Evolutionary conservation across 345 rosid genomes (phyloP).

Genomic region (Hibiscus mutabilis): DNA sequence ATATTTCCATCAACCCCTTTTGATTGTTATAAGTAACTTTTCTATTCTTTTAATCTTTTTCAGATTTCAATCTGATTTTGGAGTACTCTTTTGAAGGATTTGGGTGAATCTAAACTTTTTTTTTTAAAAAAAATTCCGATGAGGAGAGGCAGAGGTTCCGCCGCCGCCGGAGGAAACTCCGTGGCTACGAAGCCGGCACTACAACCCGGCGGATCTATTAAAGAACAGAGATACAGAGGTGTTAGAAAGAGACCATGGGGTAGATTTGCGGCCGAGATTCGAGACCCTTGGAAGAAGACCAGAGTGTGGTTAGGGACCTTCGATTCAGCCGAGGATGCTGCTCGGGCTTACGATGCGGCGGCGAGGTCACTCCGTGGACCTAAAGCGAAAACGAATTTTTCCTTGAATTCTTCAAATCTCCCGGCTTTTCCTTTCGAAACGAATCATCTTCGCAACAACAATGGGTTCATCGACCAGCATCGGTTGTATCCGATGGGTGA

Average conservation of each 20-base stretch:
- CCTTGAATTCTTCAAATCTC: slow-evolving; percentile 17
- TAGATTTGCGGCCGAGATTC: slow-evolving; percentile 86
- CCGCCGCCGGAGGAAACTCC: slow-evolving; percentile 19
- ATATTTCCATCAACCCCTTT: not conserved
- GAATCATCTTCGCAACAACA: slow-evolving; percentile 16
- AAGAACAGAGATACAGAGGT: slow-evolving; percentile 76
- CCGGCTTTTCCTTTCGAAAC: slow-evolving; percentile 18
- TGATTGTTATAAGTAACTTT: not conserved
- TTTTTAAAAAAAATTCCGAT: slow-evolving; percentile 10
- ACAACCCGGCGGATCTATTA: slow-evolving; percentile 8
- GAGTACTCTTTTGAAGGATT: not conserved
- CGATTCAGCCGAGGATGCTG: slow-evolving; percentile 88
- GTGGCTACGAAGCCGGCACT: slow-evolving; percentile 27
- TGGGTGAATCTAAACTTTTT: not conserved
- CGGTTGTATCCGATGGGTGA: slow-evolving; percentile 34
- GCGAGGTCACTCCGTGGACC: slow-evolving; percentile 78
- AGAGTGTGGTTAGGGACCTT: slow-evolving; percentile 95
- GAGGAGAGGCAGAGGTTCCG: slow-evolving; percentile 61
- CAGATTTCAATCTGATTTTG: not conserved
- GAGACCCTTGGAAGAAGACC: slow-evolving; percentile 79
- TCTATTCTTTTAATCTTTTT: not conserved
- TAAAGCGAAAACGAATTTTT: slow-evolving; percentile 87
- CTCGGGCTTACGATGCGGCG: slow-evolving; percentile 83
- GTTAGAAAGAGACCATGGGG: slow-evolving; percentile 93
- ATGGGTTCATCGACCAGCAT: slow-evolving; percentile 35